phyloP scores from a whole-genome alignment of 306 rosid genomes.

The Fagus crenata region DNA sequence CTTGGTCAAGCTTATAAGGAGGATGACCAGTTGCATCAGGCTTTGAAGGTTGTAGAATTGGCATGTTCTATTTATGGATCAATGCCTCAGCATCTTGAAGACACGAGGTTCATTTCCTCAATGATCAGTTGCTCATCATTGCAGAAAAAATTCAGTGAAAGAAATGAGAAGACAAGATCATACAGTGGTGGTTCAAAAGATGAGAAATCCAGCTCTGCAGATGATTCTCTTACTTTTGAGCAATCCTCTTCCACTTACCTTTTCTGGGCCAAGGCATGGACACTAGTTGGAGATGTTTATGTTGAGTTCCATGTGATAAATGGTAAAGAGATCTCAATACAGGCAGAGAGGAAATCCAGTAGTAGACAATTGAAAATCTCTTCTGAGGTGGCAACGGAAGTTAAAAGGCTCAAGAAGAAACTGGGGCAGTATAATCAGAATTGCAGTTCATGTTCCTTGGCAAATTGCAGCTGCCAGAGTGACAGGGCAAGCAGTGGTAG shows the following conservation, averaged over 20 bases:
- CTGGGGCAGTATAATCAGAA: conserved; percentile 64
- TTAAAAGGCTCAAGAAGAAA: conserved; percentile 87
- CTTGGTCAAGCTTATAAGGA: conserved; percentile 88
- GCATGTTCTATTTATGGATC: conserved; percentile 95
- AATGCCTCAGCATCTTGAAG: conserved; percentile 92
- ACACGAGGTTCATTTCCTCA: conserved; percentile 80
- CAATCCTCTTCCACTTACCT: conserved; percentile 71
- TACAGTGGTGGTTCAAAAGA: conserved; percentile 36
- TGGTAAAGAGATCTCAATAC: conserved; percentile 48
- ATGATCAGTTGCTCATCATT: conserved; percentile 59
- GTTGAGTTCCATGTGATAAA: conserved; percentile 63
- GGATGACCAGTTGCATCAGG: conserved; percentile 76
- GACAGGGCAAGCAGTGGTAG: conserved; percentile 98
- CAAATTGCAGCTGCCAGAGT: conserved; percentile 94
- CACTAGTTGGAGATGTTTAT: conserved; percentile 81
- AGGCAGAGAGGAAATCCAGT: conserved; percentile 52
- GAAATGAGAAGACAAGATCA: conserved; percentile 42
- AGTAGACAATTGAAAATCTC: conserved; percentile 71
- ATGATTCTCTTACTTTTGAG: conserved; percentile 46
- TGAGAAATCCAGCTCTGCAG: conserved; percentile 37
- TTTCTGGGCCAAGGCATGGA: conserved; percentile 97
- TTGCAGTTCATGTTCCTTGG: conserved; percentile 84
- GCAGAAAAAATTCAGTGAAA: conserved; percentile 37
- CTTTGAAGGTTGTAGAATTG: conserved; percentile 83
- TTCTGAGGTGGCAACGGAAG: conserved; percentile 94